phyloP scores from a whole-genome alignment of 2,329 filamentous ascomycete species.

The Xylariaceae sp. region DNA sequence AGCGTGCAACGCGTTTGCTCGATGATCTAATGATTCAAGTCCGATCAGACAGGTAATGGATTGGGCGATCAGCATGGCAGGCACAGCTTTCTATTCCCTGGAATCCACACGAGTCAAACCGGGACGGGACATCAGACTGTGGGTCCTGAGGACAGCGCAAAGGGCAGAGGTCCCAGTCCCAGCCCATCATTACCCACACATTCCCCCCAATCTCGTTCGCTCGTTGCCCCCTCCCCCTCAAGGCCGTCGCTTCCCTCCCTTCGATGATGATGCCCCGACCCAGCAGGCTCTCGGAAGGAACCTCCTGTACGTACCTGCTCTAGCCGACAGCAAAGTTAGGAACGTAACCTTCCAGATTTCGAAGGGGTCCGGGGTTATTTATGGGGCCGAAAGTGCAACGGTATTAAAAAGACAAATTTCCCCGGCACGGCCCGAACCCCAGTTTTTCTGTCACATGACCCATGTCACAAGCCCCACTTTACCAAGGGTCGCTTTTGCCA shows the following conservation, averaged over 20 bases:
- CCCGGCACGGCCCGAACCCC: slow-evolving; percentile 7
- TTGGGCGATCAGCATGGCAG: background rate
- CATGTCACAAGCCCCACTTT: background rate
- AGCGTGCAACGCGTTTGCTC: background rate
- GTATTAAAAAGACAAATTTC: background rate
- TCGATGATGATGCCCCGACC: too few relatives aligned
- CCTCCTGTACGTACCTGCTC: too few relatives aligned
- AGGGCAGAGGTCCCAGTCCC: too few relatives aligned
- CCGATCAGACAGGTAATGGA: background rate
- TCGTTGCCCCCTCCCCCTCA: too few relatives aligned
- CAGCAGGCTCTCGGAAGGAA: too few relatives aligned
- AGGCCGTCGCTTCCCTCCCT: too few relatives aligned
- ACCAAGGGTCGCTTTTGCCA: background rate
- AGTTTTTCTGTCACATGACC: background rate
- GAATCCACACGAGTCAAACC: background rate
- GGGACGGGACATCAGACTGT: background rate
- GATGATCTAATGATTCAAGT: too few relatives aligned
- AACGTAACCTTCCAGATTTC: background rate
- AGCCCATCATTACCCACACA: too few relatives aligned
- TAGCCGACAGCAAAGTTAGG: too few relatives aligned
- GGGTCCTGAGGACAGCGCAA: background rate
- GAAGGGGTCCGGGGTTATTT: background rate
- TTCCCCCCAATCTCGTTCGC: too few relatives aligned
- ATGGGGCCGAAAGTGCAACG: background rate
- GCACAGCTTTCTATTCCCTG: background rate